These are phyloP conservation scores for Mycena floridula DNA, from an alignment of 768 basidiomycete species.

Conservation along the genomic window DNA sequence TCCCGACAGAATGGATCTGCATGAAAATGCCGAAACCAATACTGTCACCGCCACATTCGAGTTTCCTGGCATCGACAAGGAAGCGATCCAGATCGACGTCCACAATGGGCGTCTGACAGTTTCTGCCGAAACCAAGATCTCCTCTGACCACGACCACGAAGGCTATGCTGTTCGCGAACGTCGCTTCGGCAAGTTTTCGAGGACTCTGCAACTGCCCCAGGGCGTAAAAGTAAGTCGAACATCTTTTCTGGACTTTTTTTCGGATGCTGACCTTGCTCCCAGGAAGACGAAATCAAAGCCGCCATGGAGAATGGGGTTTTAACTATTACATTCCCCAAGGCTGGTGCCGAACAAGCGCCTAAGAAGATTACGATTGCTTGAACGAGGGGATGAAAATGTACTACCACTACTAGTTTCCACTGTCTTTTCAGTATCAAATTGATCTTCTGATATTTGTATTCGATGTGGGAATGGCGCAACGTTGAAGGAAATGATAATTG, in stretches of 20 bases:
- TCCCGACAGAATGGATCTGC: constrained; percentile 45
- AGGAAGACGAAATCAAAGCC: constrained; percentile 32
- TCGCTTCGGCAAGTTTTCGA: constrained; percentile 37
- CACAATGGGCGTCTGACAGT: constrained; percentile 45
- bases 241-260: constrained; percentile 3
- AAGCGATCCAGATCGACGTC: constrained; percentile 49
- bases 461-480: too few species aligned
- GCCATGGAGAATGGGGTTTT: constrained; percentile 45
- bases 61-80: constrained; percentile 49
- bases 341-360: constrained; percentile 25
- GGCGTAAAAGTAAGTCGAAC: constrained; percentile 41
- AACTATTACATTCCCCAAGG: constrained; percentile 48
- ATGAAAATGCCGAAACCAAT: constrained; percentile 42
- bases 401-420: too few species aligned
- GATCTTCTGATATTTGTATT: too few species aligned
- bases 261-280: constrained; percentile 3
- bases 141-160: constrained; percentile 28
- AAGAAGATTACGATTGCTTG: constrained; percentile 27
- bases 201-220: constrained; percentile 45
- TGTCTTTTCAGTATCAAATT: too few species aligned
- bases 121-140: constrained; percentile 40
- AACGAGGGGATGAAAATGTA: background rate
- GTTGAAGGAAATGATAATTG: too few species aligned
- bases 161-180: constrained; percentile 47
- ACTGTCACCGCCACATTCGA: constrained; percentile 56